Evolutionary conservation across 1,284 basidiomycete genomes (phyloP), one percentile per base, ranked within the genome.

Genomic region (Puccinia triticina): DNA sequence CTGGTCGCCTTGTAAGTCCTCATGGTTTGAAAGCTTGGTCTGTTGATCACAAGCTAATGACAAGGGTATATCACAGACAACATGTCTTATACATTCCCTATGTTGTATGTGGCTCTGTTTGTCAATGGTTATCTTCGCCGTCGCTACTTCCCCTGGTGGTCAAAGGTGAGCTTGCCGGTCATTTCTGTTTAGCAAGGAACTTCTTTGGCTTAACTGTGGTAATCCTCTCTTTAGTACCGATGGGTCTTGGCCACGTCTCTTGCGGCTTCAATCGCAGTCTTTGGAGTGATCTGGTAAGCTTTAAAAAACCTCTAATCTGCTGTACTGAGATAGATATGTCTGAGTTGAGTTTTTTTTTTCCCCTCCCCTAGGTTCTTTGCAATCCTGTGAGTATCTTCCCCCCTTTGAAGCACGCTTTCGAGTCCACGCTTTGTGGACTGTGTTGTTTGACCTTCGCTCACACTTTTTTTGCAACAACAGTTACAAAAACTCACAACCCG

Each of bases 231-330:
- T 21, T 37, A 81, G 78, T 81, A 81, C 46, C 78, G 37, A n/a
- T 81, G 78, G 78, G 78, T 73, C n/a, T 73, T 81, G 53, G 69
- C 78, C n/a, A 81, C 78, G 1, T 53, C 78, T 48, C 78, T 81
- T 46, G 71, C 78, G 37, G 78, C 78, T 40, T 81, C 78, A 26
- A 81, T 81, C 5, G 78, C 64, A 46, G 43, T 81, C 21, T 81
- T 81, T 48, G 78, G 78, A 26, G 50, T 81, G 11, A 73, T 81
- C 23, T 81, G 78, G 78, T 81, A 29, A 61, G 69, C 48, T 59
- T 12, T 53, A 50, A 11, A 26, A 26, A 61, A 34, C 10, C 32
- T 64, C 32, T 66, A 8, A 71, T 55, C 29, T 55, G 32, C 37
- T 67, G 4, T 55, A 26, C 37, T 67, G 4, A 37, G 29, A n/a